A percentile compares a stretch with the other conserved stretches of the same genome.
phyloP scores from a whole-genome alignment of 176 grass and related monocot species.

The Thinopyrum elongatum region DNA sequence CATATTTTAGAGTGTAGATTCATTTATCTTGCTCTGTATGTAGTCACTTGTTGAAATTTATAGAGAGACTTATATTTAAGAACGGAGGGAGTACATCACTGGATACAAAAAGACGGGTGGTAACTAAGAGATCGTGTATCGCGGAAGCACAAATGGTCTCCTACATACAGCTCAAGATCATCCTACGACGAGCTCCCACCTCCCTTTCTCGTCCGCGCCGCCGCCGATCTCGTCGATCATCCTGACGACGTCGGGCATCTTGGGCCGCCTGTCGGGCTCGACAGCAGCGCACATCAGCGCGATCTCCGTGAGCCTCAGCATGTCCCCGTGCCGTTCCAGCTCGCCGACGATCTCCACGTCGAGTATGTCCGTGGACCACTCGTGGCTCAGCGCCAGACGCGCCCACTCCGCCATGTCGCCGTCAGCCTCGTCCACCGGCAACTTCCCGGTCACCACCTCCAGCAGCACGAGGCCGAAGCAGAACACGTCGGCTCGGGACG shows the following conservation, averaged over 20 bases:
- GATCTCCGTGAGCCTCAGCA: conserved; percentile 79
- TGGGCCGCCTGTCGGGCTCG: conserved; percentile 65
- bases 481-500: conserved; percentile 72
- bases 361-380: conserved; percentile 91
- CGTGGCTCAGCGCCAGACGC: conserved; percentile 66
- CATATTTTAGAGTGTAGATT: too few species aligned
- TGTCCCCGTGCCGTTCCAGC: conserved; percentile 57
- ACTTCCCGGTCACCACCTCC: conserved; percentile 82
- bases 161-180: background rate
- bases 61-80: too few species aligned
- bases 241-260: conserved; percentile 53
- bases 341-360: conserved; percentile 80
- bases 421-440: conserved; percentile 57
- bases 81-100: background rate
- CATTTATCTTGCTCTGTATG: too few species aligned
- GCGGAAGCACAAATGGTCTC: background rate
- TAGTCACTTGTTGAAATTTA: too few species aligned
- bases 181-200: background rate
- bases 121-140: background rate
- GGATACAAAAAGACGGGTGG: background rate
- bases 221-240: conserved; percentile 70
- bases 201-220: conserved; percentile 14
- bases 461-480: conserved; percentile 84
- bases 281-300: conserved; percentile 67
- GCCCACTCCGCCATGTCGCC: conserved; percentile 80